phyloP scores from a whole-genome alignment of 1,139 yeast species.

The Hemisphaericaspora subhashii region DNA sequence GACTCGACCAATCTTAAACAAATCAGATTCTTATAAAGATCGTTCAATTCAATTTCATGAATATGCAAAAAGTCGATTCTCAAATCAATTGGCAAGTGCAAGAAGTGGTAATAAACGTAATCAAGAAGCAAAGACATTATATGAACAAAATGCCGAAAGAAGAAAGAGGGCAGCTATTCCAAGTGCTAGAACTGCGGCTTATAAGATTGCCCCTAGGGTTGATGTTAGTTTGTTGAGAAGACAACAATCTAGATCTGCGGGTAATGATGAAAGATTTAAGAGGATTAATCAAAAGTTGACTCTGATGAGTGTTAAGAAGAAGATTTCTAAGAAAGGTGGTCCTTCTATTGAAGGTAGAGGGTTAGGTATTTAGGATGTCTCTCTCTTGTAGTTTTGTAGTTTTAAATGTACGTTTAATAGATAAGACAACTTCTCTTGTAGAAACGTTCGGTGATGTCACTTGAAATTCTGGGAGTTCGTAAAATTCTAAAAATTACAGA shows the following conservation, averaged over 20 bases:
- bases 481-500: slow-evolving; percentile 11
- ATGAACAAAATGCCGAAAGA: slow-evolving; percentile 90
- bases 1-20: slow-evolving; percentile 97
- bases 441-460: too few relatives aligned
- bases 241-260: slow-evolving; percentile 45
- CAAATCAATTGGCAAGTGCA: slow-evolving; percentile 44
- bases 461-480: too few relatives aligned
- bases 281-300: slow-evolving; percentile 61
- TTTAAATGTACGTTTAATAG: slow-evolving; percentile 5
- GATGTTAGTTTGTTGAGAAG: slow-evolving; percentile 46
- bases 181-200: slow-evolving; percentile 81
- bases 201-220: slow-evolving; percentile 86
- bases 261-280: slow-evolving; percentile 76
- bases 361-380: slow-evolving; percentile 38
- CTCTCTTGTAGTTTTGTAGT: not conserved
- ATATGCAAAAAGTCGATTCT: slow-evolving; percentile 62
- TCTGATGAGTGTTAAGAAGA: slow-evolving; percentile 46
- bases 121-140: slow-evolving; percentile 60
- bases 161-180: slow-evolving; percentile 95
- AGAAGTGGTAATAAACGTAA: slow-evolving; percentile 30
- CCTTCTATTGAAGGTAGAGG: slow-evolving; percentile 82
- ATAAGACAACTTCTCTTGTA: too few relatives aligned
- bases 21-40: slow-evolving; percentile 92
- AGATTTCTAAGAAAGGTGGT: slow-evolving; percentile 59
- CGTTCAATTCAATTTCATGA: slow-evolving; percentile 70